These are phyloP conservation scores for Fusarium anguioides DNA, from an alignment of 2,329 filamentous ascomycete species.

Conservation along the genomic window DNA sequence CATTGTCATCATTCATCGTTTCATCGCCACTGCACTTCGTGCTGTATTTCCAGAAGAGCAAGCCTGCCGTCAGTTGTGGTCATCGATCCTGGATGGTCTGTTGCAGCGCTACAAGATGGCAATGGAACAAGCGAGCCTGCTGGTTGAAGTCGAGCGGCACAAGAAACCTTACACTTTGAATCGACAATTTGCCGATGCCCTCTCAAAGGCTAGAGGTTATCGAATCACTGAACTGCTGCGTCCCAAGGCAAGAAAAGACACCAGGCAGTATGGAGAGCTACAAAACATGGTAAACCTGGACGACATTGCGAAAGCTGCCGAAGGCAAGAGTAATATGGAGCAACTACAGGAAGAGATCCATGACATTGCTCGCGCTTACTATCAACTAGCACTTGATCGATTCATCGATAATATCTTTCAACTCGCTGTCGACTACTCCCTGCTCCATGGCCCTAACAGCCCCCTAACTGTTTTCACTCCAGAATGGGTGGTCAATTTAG, in stretches of 20 bases:
- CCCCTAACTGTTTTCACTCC: background rate
- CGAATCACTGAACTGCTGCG: background rate
- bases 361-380: background rate
- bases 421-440: background rate
- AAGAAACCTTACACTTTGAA: background rate
- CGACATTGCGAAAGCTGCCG: background rate
- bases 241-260: background rate
- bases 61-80: background rate
- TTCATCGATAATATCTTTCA: background rate
- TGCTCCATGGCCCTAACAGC: background rate
- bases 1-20: background rate
- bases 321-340: background rate
- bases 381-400: background rate
- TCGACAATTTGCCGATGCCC: background rate
- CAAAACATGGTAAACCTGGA: background rate
- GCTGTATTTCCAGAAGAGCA: background rate
- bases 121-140: background rate
- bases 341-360: background rate
- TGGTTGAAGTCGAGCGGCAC: background rate
- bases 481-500: background rate
- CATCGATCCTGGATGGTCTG: background rate
- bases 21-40: background rate
- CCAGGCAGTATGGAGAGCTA: background rate
- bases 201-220: background rate
- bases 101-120: background rate